Base-by-base conservation (phyloP, 371 early-diverging fungal genomes). In the Mucor lusitanicus region DNA sequence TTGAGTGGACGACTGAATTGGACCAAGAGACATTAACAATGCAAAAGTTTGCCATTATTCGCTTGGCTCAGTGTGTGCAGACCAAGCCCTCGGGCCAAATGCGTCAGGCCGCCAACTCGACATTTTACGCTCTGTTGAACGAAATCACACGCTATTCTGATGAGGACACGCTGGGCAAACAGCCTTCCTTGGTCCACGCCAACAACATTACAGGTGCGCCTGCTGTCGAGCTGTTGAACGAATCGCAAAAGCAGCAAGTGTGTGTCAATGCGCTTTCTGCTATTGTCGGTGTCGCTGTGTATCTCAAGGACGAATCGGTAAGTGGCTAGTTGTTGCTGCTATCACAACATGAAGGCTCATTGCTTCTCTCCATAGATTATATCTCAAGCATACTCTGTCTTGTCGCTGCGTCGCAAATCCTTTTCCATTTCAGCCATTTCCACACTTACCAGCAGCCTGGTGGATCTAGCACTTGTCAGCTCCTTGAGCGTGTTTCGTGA, bases 221-320 rank as follows among this genome's bases (percentile, higher is more conserved):
- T 25, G 66, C 73, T 33, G 48, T 68, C 2, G 72, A 85, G 23
- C 74, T 76, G 68, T 60, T 73, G 55, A 74, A 61, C 25, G 79
- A 82, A 35, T 77, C 71, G 2, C 86, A 85, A 68, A 80, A 83
- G 30, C 81, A 82, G 35, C 79, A 87, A 73, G 79, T 88, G 8
- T 86, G 81, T 63, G 80, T 77, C 56, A 88, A 88, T 72, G 82
- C 84, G 30, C 68, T 90, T 21, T 77, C 79, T 30, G 87, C 89
- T 27, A 88, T 90, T 65, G 82, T 90, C 39, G 88, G 85, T 56
- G 82, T 91, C 33, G 85, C 88, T 25, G 84, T 85, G 19, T 78
- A 85, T 32, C 73, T 90, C 19, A 83, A 87, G 64, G 82, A 88
- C 67, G 88, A 88, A 53, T 77, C 85, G 57, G 83, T 83, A 78